Base-by-base conservation (phyloP, 306 rosid genomes). In the Prunus padus region DNA sequence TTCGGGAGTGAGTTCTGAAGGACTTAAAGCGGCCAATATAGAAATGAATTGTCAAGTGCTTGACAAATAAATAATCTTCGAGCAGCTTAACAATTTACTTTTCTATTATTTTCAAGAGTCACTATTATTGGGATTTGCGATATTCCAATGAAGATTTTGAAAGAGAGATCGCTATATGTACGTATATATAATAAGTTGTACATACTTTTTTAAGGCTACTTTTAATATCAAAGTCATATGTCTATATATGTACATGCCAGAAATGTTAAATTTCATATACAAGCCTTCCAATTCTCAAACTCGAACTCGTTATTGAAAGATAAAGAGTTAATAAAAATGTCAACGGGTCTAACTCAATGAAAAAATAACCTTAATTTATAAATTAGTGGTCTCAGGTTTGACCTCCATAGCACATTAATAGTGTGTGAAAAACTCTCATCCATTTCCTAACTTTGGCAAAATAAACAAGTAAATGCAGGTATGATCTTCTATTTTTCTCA, bases 1-100 rank as follows among this genome's bases (percentile, higher is more conserved):
- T 86, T 75, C 71, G 92, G 62, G 73, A 75, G 80, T 87, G 83
- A 80, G 9, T 19, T 54, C 12, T n/a, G 20, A 54, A 54, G 13
- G 3, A 47, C 2, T 37, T 37, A 37, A 37, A 7, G 42, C 42
- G 42, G 42, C 42, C 9, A 37, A 37, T 37, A 37, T 28, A 4
- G 1, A 45, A 45, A 30, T 22, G 9, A 51, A 76, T 42, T 66
- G 79, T 19, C 37, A 54, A 11, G 12, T 76, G 79, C 74, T 76
- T 54, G 52, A 26, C 23, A 55, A 76, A 45, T 46, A 44, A 62
- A 30, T n/a, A 54, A 49, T 76, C 37, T 37, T 40, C 62, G 37
- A 75, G 79, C 79, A 37, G 63, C 54, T 54, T 42, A 26, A 11
- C 74, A 40, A 30, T 67, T 65, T 12, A 13, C 46, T 25, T 33